phyloP scores from a whole-genome alignment of 495 filamentous ascomycete species.

The Aspergillus indologenus region DNA sequence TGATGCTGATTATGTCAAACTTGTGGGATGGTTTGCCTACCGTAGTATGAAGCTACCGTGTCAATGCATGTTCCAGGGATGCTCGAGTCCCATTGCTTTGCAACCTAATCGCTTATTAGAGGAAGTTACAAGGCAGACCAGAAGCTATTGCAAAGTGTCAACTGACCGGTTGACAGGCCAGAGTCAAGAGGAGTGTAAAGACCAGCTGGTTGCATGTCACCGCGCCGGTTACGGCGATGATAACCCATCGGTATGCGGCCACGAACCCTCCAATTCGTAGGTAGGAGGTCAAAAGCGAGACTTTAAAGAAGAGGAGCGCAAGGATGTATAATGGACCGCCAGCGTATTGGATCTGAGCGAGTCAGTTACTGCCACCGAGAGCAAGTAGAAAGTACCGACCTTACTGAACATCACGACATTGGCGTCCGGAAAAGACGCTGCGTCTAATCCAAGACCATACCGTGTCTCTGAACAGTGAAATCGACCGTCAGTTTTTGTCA shows the following conservation, averaged over 20 bases:
- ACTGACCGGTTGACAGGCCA: conserved; percentile 41
- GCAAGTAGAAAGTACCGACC: conserved; percentile 12
- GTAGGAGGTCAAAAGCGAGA: conserved; percentile 48
- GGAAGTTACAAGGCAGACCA: too few species aligned
- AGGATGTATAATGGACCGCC: conserved; percentile 32
- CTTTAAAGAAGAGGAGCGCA: conserved; percentile 50
- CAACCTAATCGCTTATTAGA: too few species aligned
- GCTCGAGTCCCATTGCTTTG: conserved; percentile 44
- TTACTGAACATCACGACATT: conserved; percentile 29
- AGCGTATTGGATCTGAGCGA: conserved; percentile 28
- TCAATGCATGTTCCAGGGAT: conserved; percentile 42
- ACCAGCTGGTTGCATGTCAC: conserved; percentile 36
- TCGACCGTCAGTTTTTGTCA: conserved; percentile 4
- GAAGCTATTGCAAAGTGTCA: too few species aligned
- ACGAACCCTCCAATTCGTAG: conserved; percentile 45
- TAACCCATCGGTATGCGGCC: conserved; percentile 33
- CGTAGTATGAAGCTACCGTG: conserved; percentile 41
- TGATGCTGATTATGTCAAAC: background rate
- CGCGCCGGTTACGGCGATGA: conserved; percentile 32
- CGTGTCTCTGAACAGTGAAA: conserved; percentile 26
- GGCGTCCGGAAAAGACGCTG: conserved; percentile 20
- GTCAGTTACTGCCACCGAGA: background rate
- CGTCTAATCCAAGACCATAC: conserved; percentile 27
- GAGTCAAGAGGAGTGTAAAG: conserved; percentile 24
- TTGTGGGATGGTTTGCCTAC: background rate